Evolutionary conservation across 2,329 filamentous ascomycete species (phyloP).

Genomic region (Botrytis pseudocinerea): DNA sequence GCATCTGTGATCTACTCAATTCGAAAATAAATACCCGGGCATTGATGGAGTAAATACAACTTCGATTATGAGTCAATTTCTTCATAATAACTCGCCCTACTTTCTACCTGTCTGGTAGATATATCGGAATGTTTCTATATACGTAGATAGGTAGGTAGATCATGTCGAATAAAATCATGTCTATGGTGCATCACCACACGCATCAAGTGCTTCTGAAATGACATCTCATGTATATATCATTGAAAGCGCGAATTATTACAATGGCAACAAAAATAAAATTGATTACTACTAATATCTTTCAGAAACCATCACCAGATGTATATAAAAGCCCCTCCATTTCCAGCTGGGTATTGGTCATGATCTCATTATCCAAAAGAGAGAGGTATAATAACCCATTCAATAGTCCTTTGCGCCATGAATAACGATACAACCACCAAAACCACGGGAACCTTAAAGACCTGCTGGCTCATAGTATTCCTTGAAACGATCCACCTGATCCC

Average conservation of each 20-base stretch:
- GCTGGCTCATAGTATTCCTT: slow-evolving; percentile 65
- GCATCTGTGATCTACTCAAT: neutral
- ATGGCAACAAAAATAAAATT: neutral
- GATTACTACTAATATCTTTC: neutral
- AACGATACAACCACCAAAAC: slow-evolving; percentile 4
- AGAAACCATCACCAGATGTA: neutral
- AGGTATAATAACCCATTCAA: neutral
- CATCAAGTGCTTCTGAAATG: neutral
- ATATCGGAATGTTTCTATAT: neutral
- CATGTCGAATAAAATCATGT: neutral
- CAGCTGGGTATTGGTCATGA: neutral
- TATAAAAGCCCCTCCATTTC: neutral
- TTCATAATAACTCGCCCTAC: neutral
- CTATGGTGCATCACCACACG: neutral
- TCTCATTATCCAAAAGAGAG: neutral
- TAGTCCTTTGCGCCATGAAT: slow-evolving; percentile 7
- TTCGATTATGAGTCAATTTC: neutral
- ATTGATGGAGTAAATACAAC: neutral
- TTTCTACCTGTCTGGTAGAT: neutral
- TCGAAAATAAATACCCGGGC: neutral
- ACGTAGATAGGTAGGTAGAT: neutral
- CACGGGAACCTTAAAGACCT: slow-evolving; percentile 18
- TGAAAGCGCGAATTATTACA: neutral
- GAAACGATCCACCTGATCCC: slow-evolving; percentile 59
- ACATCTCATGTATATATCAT: neutral